Conservation (phyloP, 169 alveolate genomes). For the Plasmodium chabaudi region DNA sequence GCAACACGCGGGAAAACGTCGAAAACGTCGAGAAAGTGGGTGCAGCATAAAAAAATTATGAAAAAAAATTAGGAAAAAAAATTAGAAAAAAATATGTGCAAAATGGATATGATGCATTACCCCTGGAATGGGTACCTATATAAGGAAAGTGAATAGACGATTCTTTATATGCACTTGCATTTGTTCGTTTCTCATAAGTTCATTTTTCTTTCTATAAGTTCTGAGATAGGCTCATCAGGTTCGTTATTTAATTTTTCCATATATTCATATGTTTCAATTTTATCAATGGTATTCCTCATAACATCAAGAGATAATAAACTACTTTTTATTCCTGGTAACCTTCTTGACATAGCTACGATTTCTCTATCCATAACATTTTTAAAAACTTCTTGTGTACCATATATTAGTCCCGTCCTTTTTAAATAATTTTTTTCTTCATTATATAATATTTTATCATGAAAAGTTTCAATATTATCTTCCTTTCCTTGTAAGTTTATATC, state of each 20-base stretch:
- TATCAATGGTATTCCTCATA: constrained; percentile 60
- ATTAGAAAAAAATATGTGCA: too few species aligned
- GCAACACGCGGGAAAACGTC: too few species aligned
- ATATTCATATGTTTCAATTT: constrained; percentile 56
- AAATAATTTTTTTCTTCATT: constrained; percentile 75
- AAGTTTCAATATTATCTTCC: constrained; percentile 53
- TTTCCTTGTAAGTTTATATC: constrained; percentile 67
- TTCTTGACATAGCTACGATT: constrained; percentile 66
- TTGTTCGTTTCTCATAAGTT: constrained; percentile 2
- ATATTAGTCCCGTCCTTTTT: constrained; percentile 72
- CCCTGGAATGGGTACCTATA: too few species aligned
- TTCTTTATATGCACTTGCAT: too few species aligned
- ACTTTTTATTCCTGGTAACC: constrained; percentile 77
- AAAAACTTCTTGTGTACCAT: constrained; percentile 73
- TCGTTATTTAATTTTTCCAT: constrained; percentile 29
- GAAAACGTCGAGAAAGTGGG: too few species aligned
- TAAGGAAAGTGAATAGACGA: too few species aligned
- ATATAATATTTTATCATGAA: constrained; percentile 58
- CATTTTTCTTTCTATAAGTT: constrained; percentile 38
- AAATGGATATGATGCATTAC: too few species aligned
- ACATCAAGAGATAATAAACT: constrained; percentile 64
- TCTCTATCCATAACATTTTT: constrained; percentile 75
- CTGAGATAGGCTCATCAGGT: constrained; percentile 36
- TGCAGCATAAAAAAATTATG: too few species aligned
- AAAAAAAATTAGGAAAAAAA: too few species aligned